Evolutionary conservation across 352 stramenopile genomes (phyloP).

Genomic region (Pilasporangium apinafurcum): DNA sequence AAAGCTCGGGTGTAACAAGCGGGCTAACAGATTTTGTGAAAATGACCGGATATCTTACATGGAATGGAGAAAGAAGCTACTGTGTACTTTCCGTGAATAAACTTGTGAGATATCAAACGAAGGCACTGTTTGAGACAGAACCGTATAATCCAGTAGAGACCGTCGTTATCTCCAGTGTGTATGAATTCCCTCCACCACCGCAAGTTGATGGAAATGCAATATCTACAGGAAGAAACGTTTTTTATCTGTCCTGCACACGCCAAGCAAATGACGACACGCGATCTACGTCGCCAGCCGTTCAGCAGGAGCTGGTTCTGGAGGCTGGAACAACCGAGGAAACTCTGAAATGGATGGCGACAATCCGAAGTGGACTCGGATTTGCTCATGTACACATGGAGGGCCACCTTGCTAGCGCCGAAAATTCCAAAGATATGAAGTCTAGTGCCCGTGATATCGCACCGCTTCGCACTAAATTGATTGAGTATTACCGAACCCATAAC

Average conservation of each 20-base stretch:
- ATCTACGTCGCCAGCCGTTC: background rate
- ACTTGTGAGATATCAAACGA: slow-evolving; percentile 34
- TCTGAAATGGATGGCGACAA: slow-evolving; percentile 45
- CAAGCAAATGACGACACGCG: slow-evolving; percentile 1
- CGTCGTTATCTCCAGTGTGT: slow-evolving; percentile 35
- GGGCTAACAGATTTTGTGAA: slow-evolving; percentile 34
- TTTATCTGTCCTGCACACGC: slow-evolving; percentile 10
- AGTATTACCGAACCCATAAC: slow-evolving; percentile 90
- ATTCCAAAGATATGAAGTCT: background rate
- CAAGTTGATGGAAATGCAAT: background rate
- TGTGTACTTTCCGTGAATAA: slow-evolving; percentile 49
- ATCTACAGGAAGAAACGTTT: slow-evolving; percentile 8
- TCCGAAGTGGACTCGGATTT: slow-evolving; percentile 33
- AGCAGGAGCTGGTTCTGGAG: slow-evolving; percentile 21
- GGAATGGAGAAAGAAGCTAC: slow-evolving; percentile 27
- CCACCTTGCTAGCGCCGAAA: background rate
- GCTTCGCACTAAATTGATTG: slow-evolving; percentile 51
- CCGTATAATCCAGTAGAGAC: slow-evolving; percentile 22
- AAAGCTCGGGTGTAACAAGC: slow-evolving; percentile 22
- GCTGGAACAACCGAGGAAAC: slow-evolving; percentile 33
- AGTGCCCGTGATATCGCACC: background rate
- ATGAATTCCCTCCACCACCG: slow-evolving; percentile 25
- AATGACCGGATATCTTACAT: slow-evolving; percentile 32
- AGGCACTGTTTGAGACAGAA: slow-evolving; percentile 31
- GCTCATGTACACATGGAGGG: slow-evolving; percentile 7